Evolutionary conservation across 495 filamentous ascomycete genomes (phyloP).

Genomic region (Trichocladium uniseriatum): DNA sequence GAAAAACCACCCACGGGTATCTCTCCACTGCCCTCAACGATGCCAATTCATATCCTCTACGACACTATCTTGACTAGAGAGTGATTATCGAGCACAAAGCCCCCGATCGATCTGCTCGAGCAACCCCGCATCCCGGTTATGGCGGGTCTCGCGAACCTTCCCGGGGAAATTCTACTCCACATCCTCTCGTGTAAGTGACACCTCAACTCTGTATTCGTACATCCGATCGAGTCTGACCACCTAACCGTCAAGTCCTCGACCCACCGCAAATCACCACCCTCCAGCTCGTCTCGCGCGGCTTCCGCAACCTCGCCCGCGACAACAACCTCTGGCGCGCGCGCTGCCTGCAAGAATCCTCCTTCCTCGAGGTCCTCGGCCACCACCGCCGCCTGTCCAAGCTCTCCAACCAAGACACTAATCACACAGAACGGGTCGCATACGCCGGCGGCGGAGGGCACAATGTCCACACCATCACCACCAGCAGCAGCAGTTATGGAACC

Average conservation of each 20-base stretch:
- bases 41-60: neutral
- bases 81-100: no score
- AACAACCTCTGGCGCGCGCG: slow-evolving; percentile 64
- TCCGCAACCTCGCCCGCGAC: slow-evolving; percentile 63
- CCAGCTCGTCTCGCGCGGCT: slow-evolving; percentile 59
- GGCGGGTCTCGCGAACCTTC: slow-evolving; percentile 45
- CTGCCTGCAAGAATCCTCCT: slow-evolving; percentile 61
- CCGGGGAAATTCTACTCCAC: slow-evolving; percentile 68
- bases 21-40: no score
- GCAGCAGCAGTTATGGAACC: no score
- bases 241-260: slow-evolving; percentile 49
- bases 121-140: no score
- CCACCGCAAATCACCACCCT: slow-evolving; percentile 58
- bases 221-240: neutral
- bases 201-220: neutral
- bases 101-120: no score
- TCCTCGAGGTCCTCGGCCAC: slow-evolving; percentile 40
- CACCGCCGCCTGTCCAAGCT: slow-evolving; percentile 30
- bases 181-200: slow-evolving; percentile 64
- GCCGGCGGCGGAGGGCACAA: no score
- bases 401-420: no score
- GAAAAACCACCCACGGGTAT: no score
- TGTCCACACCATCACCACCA: neutral
- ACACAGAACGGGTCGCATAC: no score
- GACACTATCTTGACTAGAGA: neutral